Conservation (phyloP, 768 basidiomycete genomes). For the Fomitopsis serialis region DNA sequence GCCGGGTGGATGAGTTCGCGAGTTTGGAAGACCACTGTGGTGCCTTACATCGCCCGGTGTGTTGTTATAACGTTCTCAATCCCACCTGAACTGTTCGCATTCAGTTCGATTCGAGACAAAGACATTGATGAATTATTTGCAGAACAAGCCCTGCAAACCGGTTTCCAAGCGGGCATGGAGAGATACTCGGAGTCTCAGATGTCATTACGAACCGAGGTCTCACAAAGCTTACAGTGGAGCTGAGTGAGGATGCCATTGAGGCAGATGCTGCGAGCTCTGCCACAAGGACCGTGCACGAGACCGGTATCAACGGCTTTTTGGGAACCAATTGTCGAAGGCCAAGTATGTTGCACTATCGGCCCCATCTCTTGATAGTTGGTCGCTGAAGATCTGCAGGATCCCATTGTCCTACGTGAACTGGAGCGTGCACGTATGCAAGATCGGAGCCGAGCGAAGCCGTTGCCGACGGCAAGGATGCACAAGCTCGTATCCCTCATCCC, state of each 20-base stretch:
- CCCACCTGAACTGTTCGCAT: slow-evolving; percentile 50
- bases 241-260: slow-evolving; percentile 46
- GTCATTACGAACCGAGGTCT: not conserved
- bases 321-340: slow-evolving; percentile 71
- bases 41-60: slow-evolving; percentile 56
- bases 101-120: too few species aligned
- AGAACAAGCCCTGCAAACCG: slow-evolving; percentile 74
- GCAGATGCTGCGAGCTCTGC: slow-evolving; percentile 59
- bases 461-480: slow-evolving; percentile 34
- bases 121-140: slow-evolving; percentile 1
- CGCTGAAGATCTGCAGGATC: slow-evolving; percentile 38
- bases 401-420: slow-evolving; percentile 45
- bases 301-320: slow-evolving; percentile 73
- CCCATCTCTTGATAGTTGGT: slow-evolving; percentile 1
- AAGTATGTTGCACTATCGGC: slow-evolving; percentile 35
- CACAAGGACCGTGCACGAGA: slow-evolving; percentile 51
- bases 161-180: slow-evolving; percentile 78
- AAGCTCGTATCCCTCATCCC: slow-evolving; percentile 22
- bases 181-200: slow-evolving; percentile 53
- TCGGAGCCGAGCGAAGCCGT: slow-evolving; percentile 29
- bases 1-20: slow-evolving; percentile 59
- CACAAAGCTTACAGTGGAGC: slow-evolving; percentile 9
- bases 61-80: slow-evolving; percentile 66
- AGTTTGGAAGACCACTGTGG: slow-evolving; percentile 51
- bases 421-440: slow-evolving; percentile 41